A percentile compares a stretch with the other conserved stretches of the same genome.
phyloP scores from a whole-genome alignment of 768 basidiomycete genomes.

The Tulasnella sp. region DNA sequence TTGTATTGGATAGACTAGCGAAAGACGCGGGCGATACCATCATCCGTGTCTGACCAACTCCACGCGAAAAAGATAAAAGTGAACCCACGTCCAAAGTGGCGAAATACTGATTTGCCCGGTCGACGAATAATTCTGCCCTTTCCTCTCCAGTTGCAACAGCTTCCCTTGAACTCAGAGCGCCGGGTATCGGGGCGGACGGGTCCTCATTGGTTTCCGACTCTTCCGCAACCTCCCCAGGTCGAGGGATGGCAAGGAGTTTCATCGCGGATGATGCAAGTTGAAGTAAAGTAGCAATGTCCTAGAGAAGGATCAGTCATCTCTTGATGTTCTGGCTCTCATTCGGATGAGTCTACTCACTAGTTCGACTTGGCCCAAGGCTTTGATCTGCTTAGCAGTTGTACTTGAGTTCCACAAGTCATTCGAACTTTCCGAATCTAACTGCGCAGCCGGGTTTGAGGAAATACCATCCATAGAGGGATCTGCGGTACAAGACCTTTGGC shows the following conservation, averaged over 20 bases:
- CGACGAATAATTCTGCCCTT: slow-evolving; percentile 26
- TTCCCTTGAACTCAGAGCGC: slow-evolving; percentile 6
- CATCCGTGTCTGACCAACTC: background rate
- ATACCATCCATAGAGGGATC: background rate
- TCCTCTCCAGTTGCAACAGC: slow-evolving; percentile 26
- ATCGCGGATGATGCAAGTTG: slow-evolving; percentile 28
- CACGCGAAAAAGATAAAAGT: background rate
- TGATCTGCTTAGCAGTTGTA: slow-evolving; percentile 27
- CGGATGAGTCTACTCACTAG: slow-evolving; percentile 16
- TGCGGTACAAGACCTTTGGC: background rate
- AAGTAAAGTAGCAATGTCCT: slow-evolving; percentile 27
- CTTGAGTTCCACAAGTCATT: slow-evolving; percentile 19
- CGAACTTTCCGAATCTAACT: background rate
- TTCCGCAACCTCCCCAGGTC: slow-evolving; percentile 10
- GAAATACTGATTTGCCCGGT: slow-evolving; percentile 28
- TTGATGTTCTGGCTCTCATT: too few species aligned
- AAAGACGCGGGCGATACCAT: background rate
- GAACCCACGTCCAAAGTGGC: slow-evolving; percentile 25
- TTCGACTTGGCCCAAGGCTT: slow-evolving; percentile 26
- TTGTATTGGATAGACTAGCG: slow-evolving; percentile 24
- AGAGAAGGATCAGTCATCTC: background rate
- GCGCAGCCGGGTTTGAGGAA: background rate
- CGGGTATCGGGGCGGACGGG: background rate
- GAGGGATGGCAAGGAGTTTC: slow-evolving; percentile 19
- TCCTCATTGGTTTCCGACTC: background rate